phyloP scores from a whole-genome alignment of 371 early-diverging fungal species.

The Lichtheimia ornata region DNA sequence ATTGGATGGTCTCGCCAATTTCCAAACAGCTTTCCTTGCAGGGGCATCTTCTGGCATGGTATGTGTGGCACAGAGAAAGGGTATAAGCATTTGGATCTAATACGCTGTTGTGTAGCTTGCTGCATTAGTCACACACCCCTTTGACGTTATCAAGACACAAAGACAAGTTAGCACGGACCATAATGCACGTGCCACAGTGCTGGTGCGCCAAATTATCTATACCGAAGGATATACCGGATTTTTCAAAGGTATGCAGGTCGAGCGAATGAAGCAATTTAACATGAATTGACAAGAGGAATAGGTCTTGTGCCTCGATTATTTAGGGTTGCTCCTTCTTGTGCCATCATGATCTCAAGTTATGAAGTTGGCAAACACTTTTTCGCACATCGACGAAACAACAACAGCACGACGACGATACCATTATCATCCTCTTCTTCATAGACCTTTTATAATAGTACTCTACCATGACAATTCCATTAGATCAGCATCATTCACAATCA shows the following conservation, averaged over 20 bases:
- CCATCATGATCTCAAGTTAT: conserved; percentile 93
- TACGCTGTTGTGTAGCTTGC: conserved; percentile 60
- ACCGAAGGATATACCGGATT: conserved; percentile 32
- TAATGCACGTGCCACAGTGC: conserved; percentile 24
- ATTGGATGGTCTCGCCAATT: conserved; percentile 34
- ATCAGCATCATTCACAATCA: too few relatives aligned
- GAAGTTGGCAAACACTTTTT: conserved; percentile 74
- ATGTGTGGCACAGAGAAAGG: conserved; percentile 18
- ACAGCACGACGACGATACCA: not conserved
- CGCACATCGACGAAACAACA: conserved; percentile 22
- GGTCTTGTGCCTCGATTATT: conserved; percentile 79
- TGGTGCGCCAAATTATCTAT: conserved; percentile 23
- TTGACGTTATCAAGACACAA: conserved; percentile 95
- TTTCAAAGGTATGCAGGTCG: conserved; percentile 20
- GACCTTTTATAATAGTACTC: too few relatives aligned
- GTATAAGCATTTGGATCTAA: too few relatives aligned
- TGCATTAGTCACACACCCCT: conserved; percentile 90
- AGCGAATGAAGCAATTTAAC: too few relatives aligned
- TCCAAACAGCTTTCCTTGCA: conserved; percentile 66
- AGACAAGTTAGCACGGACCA: conserved; percentile 64
- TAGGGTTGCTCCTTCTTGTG: conserved; percentile 95
- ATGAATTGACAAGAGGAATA: not conserved
- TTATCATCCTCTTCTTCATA: too few relatives aligned
- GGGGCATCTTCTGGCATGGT: conserved; percentile 80
- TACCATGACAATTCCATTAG: too few relatives aligned